Percentiles rank a stretch among this genome's conserved stretches.
phyloP scores from a whole-genome alignment of 768 basidiomycete species.

The Russula sp. region DNA sequence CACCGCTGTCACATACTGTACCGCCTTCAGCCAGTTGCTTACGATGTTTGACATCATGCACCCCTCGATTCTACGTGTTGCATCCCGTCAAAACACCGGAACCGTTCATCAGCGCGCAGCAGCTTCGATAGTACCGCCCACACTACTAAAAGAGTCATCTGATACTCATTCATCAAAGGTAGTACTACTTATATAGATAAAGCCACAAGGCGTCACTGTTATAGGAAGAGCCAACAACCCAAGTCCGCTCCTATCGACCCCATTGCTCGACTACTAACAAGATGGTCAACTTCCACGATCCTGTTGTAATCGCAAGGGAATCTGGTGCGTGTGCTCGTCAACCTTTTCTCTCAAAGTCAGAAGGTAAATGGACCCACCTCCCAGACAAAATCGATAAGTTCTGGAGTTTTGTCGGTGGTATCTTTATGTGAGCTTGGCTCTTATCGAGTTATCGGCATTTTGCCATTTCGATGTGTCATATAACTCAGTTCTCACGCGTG shows the following conservation, averaged over 20 bases:
- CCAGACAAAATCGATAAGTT: not conserved
- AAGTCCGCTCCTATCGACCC: not conserved
- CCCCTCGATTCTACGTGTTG: too few species aligned
- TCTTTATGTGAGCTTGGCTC: not conserved
- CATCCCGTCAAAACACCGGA: too few species aligned
- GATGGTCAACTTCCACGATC: not conserved
- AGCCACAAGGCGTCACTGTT: not conserved
- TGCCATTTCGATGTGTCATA: not conserved
- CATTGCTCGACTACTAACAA: not conserved
- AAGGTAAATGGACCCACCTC: not conserved
- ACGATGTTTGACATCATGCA: too few species aligned
- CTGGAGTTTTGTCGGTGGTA: not conserved
- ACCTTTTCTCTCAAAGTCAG: not conserved
- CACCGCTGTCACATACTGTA: too few species aligned
- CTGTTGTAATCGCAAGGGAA: not conserved
- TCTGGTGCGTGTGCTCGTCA: not conserved
- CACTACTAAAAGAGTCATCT: too few species aligned
- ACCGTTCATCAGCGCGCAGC: too few species aligned
- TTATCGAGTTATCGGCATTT: too few species aligned
- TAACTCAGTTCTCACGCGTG: not conserved
- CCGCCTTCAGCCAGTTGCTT: not conserved
- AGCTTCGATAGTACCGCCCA: too few species aligned
- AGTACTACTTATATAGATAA: too few species aligned
- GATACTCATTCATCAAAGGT: too few species aligned
- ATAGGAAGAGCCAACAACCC: not conserved